A percentile compares a stretch with the other conserved stretches of the same genome.
Evolutionary conservation across 2,329 filamentous ascomycete genomes (phyloP).

Genomic region (Elsinoe batatas): DNA sequence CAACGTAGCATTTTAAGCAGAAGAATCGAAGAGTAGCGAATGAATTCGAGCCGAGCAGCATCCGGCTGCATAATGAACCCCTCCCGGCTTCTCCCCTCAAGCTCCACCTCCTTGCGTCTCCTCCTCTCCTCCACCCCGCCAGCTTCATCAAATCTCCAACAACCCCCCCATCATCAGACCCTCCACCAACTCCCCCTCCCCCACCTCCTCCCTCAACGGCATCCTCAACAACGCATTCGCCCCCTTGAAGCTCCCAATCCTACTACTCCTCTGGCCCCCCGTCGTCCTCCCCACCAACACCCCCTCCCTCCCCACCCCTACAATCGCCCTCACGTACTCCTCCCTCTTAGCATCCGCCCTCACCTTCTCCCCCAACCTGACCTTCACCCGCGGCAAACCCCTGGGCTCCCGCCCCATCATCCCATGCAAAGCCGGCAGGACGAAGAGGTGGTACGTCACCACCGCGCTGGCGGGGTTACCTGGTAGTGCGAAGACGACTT

Average conservation of each 20-base stretch:
- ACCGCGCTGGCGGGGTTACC: constrained; percentile 90
- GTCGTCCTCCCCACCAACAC: constrained; percentile 67
- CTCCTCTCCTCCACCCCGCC: neutral
- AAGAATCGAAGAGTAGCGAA: neutral
- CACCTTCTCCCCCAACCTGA: constrained; percentile 63
- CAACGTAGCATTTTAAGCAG: neutral
- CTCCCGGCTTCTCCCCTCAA: neutral
- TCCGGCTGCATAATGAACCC: neutral
- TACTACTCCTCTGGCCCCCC: constrained; percentile 79
- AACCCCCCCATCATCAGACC: constrained; percentile 66
- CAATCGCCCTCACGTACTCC: constrained; percentile 82
- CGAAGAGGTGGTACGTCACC: constrained; percentile 89
- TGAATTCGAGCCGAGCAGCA: neutral
- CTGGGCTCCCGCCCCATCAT: constrained; percentile 57
- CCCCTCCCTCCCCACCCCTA: constrained; percentile 56
- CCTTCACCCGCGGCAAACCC: constrained; percentile 64
- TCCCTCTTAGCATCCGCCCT: constrained; percentile 62
- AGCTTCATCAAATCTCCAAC: neutral
- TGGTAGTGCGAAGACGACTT: constrained; percentile 78
- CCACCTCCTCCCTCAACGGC: constrained; percentile 41
- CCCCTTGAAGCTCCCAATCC: constrained; percentile 76
- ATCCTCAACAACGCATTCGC: constrained; percentile 81
- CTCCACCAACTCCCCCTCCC: constrained; percentile 57
- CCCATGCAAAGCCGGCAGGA: constrained; percentile 75
- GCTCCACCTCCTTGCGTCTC: neutral